These are phyloP conservation scores for Didymella segeticola DNA, from an alignment of 2,329 filamentous ascomycete species.

Conservation along the genomic window DNA sequence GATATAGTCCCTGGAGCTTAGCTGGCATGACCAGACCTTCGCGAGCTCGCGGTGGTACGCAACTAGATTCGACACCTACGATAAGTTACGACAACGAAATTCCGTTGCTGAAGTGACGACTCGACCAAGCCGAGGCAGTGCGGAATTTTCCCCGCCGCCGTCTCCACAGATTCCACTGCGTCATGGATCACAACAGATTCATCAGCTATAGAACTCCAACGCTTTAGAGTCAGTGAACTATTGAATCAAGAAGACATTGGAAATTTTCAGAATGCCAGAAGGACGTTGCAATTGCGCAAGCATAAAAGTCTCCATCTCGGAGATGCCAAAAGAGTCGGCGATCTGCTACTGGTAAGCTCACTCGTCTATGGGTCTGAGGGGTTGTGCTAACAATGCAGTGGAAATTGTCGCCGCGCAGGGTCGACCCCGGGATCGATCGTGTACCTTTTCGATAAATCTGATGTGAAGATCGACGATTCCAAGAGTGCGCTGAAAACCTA, in stretches of 20 bases:
- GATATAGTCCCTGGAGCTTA: too few species aligned
- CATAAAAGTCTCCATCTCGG: conserved; percentile 35
- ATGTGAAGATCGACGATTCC: conserved; percentile 32
- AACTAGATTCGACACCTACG: too few species aligned
- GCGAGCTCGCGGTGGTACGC: too few species aligned
- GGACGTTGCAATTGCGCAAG: conserved; percentile 42
- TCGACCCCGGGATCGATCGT: conserved; percentile 29
- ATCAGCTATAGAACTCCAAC: neutral
- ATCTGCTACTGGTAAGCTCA: conserved; percentile 41
- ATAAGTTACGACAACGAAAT: neutral
- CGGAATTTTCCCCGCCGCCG: neutral
- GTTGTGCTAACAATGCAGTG: conserved; percentile 17
- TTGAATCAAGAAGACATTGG: neutral
- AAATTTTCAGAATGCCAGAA: conserved; percentile 24
- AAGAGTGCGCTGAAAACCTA: conserved; percentile 33
- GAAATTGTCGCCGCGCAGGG: conserved; percentile 41
- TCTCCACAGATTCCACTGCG: neutral
- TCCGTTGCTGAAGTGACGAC: neutral
- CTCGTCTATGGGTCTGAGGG: too few species aligned
- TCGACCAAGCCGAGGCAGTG: conserved; percentile 8
- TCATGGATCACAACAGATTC: neutral
- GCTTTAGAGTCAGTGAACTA: neutral
- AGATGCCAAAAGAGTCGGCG: conserved; percentile 26
- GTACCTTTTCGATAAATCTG: conserved; percentile 28
- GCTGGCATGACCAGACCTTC: too few species aligned